Evolutionary conservation across 306 rosid genomes (phyloP), one percentile per base, ranked within the genome.

Genomic region (Bauhinia variegata): DNA sequence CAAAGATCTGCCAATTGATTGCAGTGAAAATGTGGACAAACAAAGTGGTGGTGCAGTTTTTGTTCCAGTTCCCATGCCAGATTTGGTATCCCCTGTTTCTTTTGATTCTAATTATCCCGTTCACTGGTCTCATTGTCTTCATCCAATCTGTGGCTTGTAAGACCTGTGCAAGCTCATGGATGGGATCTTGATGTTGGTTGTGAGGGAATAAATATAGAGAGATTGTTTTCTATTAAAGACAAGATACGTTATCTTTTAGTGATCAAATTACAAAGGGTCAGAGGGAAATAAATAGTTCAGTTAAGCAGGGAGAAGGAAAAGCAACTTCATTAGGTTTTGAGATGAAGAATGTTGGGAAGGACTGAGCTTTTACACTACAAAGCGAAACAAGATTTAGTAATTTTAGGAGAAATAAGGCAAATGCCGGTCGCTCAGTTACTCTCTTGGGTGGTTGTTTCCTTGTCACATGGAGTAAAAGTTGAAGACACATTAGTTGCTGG

Each of bases 101-200:
- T 85, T 85, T 63, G 90, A 82, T 80, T 85, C 90, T 39, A 87
- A 85, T 70, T 79, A 79, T 71, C 90, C 90, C 59, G 76, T 83
- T 74, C 87, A 82, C 62, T 72, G 87, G 54, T 85, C 79, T 65
- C 87, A 87, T 15, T 78, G 64, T 75, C 83, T 85, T 82, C 87
- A 55, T 82, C 87, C 55, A 85, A 82, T 67, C 86, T 78, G 80
- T 85, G 90, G 90, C 75, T 85, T 49, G 77, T 85, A 18, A 79
- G 90, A 75, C 90, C 90, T 58, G 90, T 85, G 18, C 87, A 85
- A 48, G 77, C 85, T 53, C 90, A 85, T 55, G 87, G 90, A 47
- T 85, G 90, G 90, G 90, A 85, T 73, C 90, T 82, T 56, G 90
- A 85, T 67, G 79, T 85, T 63, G 90, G 90, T 59, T 85, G 82